Evolutionary conservation across 306 rosid genomes (phyloP).

Genomic region (Canavalia ensiformis): DNA sequence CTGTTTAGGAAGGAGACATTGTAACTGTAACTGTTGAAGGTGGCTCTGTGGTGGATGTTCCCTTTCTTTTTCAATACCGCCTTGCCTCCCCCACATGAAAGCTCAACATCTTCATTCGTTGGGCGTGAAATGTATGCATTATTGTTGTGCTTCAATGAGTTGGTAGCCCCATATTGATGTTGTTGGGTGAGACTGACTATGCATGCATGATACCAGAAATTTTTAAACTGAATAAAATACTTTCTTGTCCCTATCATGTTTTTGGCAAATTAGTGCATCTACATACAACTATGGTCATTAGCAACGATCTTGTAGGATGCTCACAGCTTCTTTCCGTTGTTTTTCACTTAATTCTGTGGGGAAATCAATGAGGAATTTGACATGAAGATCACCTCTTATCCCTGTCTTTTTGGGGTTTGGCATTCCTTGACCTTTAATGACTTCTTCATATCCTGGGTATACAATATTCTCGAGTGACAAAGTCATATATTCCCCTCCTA

Average conservation of each 20-base stretch:
- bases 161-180: not conserved
- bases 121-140: constrained; percentile 16
- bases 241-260: constrained; percentile 28
- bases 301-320: constrained; percentile 66
- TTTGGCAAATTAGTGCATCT: constrained; percentile 27
- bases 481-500: constrained; percentile 77
- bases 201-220: constrained; percentile 14
- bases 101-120: constrained; percentile 49
- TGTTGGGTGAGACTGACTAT: constrained; percentile 21
- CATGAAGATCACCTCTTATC: constrained; percentile 75
- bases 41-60: constrained; percentile 56
- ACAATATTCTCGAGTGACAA: constrained; percentile 68
- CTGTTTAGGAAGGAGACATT: constrained; percentile 61
- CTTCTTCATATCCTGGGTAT: constrained; percentile 75
- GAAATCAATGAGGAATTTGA: constrained; percentile 72
- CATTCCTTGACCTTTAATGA: constrained; percentile 86
- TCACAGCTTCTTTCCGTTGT: constrained; percentile 69
- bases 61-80: constrained; percentile 61
- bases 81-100: constrained; percentile 43
- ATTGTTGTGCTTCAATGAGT: constrained; percentile 34
- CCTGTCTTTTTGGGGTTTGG: constrained; percentile 62
- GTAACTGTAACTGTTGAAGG: constrained; percentile 50
- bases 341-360: constrained; percentile 65
- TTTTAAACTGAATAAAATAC: constrained; percentile 4
- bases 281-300: constrained; percentile 42